Percentiles rank a stretch among this genome's conserved stretches.
These are phyloP conservation scores for Lactarius indigo DNA, from an alignment of 768 basidiomycete species.

Conservation along the genomic window DNA sequence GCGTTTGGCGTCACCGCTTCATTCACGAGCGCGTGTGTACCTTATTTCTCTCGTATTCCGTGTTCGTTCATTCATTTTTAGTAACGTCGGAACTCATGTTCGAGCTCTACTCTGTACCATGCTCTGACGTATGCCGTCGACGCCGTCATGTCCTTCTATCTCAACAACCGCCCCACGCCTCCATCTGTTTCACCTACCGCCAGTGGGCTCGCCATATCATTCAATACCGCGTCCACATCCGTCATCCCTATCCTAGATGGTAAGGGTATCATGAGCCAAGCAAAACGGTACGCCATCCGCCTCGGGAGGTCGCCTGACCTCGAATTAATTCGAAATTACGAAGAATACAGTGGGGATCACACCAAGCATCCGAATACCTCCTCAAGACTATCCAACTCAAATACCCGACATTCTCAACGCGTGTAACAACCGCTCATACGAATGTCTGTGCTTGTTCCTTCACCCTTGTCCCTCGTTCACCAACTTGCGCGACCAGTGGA, in stretches of 20 bases:
- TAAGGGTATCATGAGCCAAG: conserved; percentile 76
- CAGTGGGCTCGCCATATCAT: conserved; percentile 85
- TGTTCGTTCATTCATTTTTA: conserved; percentile 31
- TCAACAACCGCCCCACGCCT: conserved; percentile 52
- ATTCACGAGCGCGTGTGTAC: conserved; percentile 78
- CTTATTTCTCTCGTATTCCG: conserved; percentile 7
- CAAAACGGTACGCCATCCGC: conserved; percentile 63
- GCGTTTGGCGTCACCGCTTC: conserved; percentile 79
- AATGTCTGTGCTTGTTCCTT: conserved; percentile 46
- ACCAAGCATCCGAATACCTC: conserved; percentile 87
- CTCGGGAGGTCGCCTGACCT: not conserved
- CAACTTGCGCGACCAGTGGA: conserved; percentile 57
- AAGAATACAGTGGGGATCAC: conserved; percentile 93
- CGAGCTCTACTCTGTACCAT: conserved; percentile 85
- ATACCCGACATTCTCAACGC: conserved; percentile 88
- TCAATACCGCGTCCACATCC: conserved; percentile 89
- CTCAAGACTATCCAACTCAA: conserved; percentile 93
- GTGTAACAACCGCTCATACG: conserved; percentile 73
- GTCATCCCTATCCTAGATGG: conserved; percentile 86
- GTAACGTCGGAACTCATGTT: conserved; percentile 97
- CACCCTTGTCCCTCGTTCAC: not conserved
- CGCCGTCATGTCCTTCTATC: conserved; percentile 88
- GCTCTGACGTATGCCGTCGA: conserved; percentile 86
- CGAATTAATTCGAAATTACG: not conserved
- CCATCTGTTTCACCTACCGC: conserved; percentile 40